phyloP scores from a whole-genome alignment of 2,329 filamentous ascomycete genomes.

The Epichloe sp. region DNA sequence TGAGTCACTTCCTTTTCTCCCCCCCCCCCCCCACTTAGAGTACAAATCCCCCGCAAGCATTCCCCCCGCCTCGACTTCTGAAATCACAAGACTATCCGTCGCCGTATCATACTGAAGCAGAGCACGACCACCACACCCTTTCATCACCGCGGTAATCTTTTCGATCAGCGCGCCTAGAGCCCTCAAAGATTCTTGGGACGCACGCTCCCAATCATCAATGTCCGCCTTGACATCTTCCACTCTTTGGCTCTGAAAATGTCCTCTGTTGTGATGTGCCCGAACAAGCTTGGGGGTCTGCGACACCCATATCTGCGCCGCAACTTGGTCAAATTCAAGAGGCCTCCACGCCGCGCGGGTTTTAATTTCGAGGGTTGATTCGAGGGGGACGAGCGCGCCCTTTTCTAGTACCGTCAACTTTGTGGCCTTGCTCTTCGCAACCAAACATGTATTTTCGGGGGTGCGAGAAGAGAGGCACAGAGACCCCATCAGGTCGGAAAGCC shows the following conservation, averaged over 20 bases:
- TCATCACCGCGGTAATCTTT: slow-evolving; percentile 3
- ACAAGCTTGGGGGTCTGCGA: slow-evolving; percentile 35
- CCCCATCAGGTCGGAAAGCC: slow-evolving; percentile 13
- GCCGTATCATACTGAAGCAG: not conserved
- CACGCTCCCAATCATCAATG: slow-evolving; percentile 22
- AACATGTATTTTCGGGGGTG: not conserved
- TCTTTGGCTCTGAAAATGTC: slow-evolving; percentile 18
- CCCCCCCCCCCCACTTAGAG: slow-evolving; percentile 3
- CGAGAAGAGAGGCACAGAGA: slow-evolving; percentile 13
- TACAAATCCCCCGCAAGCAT: slow-evolving; percentile 1
- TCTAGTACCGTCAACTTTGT: slow-evolving; percentile 19
- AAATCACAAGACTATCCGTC: not conserved
- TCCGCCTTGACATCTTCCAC: slow-evolving; percentile 20
- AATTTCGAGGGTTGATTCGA: slow-evolving; percentile 28
- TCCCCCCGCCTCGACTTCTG: not conserved
- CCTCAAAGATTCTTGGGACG: slow-evolving; percentile 18
- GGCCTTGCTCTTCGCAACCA: not conserved
- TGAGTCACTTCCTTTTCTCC: not conserved
- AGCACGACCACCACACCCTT: not conserved
- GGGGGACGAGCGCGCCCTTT: slow-evolving; percentile 19
- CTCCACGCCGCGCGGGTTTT: slow-evolving; percentile 27
- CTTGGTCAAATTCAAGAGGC: slow-evolving; percentile 19
- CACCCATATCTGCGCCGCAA: slow-evolving; percentile 29
- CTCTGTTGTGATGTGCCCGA: slow-evolving; percentile 27
- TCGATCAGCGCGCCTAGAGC: slow-evolving; percentile 20